A percentile compares a stretch with the other conserved stretches of the same genome.
These are phyloP conservation scores for Diaporthe australafricana DNA, from an alignment of 2,329 filamentous ascomycete genomes.

Conservation along the genomic window DNA sequence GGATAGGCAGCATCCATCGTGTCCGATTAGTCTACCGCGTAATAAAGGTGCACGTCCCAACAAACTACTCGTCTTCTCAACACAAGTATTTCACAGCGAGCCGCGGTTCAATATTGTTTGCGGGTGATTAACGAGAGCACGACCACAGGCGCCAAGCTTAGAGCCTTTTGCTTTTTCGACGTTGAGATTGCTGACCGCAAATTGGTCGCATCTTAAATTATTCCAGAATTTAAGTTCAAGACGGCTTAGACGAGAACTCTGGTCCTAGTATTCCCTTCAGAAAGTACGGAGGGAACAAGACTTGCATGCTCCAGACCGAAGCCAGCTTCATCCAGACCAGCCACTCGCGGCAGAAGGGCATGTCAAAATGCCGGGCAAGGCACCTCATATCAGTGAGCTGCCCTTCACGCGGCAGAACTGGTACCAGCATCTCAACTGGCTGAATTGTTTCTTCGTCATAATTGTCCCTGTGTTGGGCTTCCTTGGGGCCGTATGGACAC, in stretches of 20 bases:
- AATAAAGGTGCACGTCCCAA: not conserved
- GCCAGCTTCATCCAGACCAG: not conserved
- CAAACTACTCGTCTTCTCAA: not conserved
- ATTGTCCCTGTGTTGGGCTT: slow-evolving; percentile 80
- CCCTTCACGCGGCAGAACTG: slow-evolving; percentile 86
- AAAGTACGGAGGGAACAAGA: not conserved
- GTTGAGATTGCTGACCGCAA: not conserved
- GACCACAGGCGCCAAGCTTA: not conserved
- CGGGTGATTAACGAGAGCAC: not conserved
- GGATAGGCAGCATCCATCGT: not conserved
- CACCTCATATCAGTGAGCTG: slow-evolving; percentile 86
- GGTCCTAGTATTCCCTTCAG: not conserved
- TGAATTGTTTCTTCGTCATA: slow-evolving; percentile 86
- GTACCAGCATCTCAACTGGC: slow-evolving; percentile 94
- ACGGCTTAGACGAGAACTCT: not conserved
- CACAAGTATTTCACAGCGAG: not conserved
- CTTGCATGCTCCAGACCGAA: not conserved
- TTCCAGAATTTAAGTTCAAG: not conserved
- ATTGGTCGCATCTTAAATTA: not conserved
- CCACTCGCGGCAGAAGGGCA: not conserved
- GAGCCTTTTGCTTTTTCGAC: slow-evolving; percentile 21
- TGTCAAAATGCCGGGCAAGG: slow-evolving; percentile 57
- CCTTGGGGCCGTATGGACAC: slow-evolving; percentile 81
- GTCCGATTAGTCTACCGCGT: not conserved
- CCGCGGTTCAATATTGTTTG: not conserved